Conservation (phyloP, 1,139 yeast genomes). For the Saccharomyces hybrid region DNA sequence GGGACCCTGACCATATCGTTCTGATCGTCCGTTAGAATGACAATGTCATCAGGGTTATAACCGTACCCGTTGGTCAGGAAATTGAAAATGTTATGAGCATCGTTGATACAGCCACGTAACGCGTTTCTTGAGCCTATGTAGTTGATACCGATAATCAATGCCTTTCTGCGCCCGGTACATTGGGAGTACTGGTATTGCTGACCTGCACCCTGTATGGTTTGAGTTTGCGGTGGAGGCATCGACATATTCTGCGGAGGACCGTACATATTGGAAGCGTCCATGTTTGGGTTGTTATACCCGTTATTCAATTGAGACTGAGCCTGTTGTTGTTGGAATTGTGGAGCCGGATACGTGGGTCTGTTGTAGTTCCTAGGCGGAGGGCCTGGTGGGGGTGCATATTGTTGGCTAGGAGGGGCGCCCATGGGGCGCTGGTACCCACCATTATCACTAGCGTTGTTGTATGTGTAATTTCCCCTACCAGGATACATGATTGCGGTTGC, state of each 20-base stretch:
- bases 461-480: conserved; percentile 26
- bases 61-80: conserved; percentile 56
- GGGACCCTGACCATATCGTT: conserved; percentile 59
- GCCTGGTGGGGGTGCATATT: conserved; percentile 11
- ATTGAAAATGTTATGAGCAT: conserved; percentile 54
- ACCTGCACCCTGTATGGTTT: conserved; percentile 16
- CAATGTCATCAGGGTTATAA: conserved; percentile 71
- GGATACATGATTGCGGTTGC: conserved; percentile 21
- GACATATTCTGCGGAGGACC: conserved; percentile 15
- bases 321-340: conserved; percentile 7
- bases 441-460: conserved; percentile 18
- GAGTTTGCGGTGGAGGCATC: conserved; percentile 24
- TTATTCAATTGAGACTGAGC: conserved; percentile 9
- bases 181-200: conserved; percentile 58
- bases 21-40: conserved; percentile 69
- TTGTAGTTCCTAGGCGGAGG: conserved; percentile 2
- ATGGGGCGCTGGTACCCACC: conserved; percentile 18
- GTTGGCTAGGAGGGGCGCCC: conserved; percentile 14
- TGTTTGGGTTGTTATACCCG: conserved; percentile 3
- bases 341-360: conserved; percentile 7
- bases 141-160: conserved; percentile 79
- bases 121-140: conserved; percentile 67
- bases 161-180: conserved; percentile 72
- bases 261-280: conserved; percentile 13
- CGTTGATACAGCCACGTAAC: conserved; percentile 82